Evolutionary conservation across 2,329 filamentous ascomycete genomes (phyloP), one percentile per base, ranked within the genome.

Genomic region (Xylaria sp.): DNA sequence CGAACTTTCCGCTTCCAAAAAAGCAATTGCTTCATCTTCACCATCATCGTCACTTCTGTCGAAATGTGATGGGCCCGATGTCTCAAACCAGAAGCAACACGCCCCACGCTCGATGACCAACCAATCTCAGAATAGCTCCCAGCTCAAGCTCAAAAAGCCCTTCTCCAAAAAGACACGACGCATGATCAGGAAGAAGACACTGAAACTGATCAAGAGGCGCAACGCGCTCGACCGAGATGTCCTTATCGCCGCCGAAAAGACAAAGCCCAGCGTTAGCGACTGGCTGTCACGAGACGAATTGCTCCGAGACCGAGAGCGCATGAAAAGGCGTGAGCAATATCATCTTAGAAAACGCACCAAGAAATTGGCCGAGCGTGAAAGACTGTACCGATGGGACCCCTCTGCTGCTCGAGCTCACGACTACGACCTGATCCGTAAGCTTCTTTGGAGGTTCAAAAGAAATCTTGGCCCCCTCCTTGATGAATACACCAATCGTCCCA

Each of bases 361-460:
- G 50, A 62, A 48, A 29, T 58, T 75, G 21, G 65, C 61, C 23
- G 42, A 69, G 32, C 68, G 73, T 12, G 62, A 72, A 60, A 60
- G 23, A 10, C 48, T 72, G 8, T 72, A 71, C 42, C 58, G 35
- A 12, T 44, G 25, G 53, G 62, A 73, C 23, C 66, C 69, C 6
- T 72, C 70, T 12, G 18, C 63, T 25, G 55, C 72, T 29, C 67
- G 71, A 2, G 71, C 71, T 16, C 5, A 35, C 12, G 72, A 74
- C 61, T 57, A 67, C 42, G 65, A 74, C 37, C 44, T 75, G 12
- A 35, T 71, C 13, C 66, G 62, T n/a, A 59, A 63, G 16, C 68
- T 72, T 13, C 68, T 74, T 9, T 61, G 57, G 63, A 68, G 58
- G 29, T 74, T 75, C 63, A 72, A 72, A 60, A 67, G 69, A 55